phyloP scores from a whole-genome alignment of 2,329 filamentous ascomycete species.

The Colletotrichum ledebouriae region DNA sequence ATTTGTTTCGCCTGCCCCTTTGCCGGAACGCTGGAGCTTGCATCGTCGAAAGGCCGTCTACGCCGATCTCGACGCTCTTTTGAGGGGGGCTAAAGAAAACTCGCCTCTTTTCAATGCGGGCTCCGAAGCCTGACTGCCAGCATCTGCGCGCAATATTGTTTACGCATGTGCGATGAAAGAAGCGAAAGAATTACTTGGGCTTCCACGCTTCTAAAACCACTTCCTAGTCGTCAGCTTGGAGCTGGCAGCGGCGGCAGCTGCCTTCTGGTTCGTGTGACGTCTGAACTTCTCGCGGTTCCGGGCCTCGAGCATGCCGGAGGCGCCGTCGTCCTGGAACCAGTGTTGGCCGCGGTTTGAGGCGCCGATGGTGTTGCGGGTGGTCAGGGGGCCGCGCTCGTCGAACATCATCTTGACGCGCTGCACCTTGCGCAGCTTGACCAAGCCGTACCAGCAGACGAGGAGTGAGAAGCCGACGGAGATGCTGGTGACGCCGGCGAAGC shows the following conservation, averaged over 20 bases:
- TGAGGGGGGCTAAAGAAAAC: background rate
- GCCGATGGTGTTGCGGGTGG: conserved; percentile 37
- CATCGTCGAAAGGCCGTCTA: conserved; percentile 7
- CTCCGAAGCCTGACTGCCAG: background rate
- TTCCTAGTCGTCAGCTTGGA: conserved; percentile 61
- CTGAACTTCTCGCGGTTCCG: conserved; percentile 68
- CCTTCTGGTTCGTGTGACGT: conserved; percentile 56
- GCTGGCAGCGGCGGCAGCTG: conserved; percentile 50
- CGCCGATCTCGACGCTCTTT: conserved; percentile 13
- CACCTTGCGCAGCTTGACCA: conserved; percentile 85
- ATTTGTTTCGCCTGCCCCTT: conserved; percentile 3
- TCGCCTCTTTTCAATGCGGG: background rate
- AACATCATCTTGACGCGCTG: conserved; percentile 88
- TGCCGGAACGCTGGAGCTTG: conserved; percentile 16
- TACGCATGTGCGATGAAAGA: background rate
- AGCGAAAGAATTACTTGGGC: background rate
- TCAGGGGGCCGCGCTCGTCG: conserved; percentile 56
- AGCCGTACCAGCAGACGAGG: conserved; percentile 85
- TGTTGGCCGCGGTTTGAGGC: conserved; percentile 49
- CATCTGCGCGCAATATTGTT: background rate
- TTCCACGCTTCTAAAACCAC: conserved; percentile 5
- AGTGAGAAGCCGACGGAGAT: conserved; percentile 80
- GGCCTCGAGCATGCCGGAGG: conserved; percentile 65
- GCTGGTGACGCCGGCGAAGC: conserved; percentile 82
- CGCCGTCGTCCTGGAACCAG: conserved; percentile 63